Base-by-base conservation (phyloP, 129 eudicot genomes). In the Flaveria sonorensis region DNA sequence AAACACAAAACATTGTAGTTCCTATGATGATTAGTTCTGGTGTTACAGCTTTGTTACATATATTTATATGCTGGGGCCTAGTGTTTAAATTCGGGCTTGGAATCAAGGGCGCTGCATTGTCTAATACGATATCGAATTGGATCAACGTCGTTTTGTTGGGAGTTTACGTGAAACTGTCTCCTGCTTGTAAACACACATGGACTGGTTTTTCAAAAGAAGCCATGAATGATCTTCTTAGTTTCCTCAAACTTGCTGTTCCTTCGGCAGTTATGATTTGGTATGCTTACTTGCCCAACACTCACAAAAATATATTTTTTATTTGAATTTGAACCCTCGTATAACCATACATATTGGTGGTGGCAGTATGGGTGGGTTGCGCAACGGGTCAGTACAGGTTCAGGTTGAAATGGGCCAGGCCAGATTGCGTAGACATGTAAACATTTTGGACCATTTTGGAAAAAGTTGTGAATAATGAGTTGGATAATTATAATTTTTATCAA, bases 241-340 rank as follows among this genome's bases (percentile, higher is more conserved):
- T 84, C 65, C 32, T 91, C 42, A 88, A 83, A 77, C 89, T 91
- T 70, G 89, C 88, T 9, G 73, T 91, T 72, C 89, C 96, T 70
- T 91, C 96, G 0, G 84, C 93, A 9, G 12, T 82, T 65, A 91
- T 91, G 97, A 83, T 91, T 20, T 91, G 97, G 97, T 86, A 81
- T 78, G 78, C 55, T 15, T 50, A 7, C 39, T 71, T 50, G 23
- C 60, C 13, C 14, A 28, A 0, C 23, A 20, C 0, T 10, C 15
- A 30, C 3, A 30, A 30, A 30, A 30, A 30, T 30, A 4, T 30
- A 30, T 4, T 30, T n/a, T 30, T 30, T 30, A 30, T 2, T 30
- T 30, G 36, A 30, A 30, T 30, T 30, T 30, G 36, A 30, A 30
- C 36, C 3, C 36, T 30, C 36, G 36, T 30, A 30, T 30, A 28